These are phyloP conservation scores for Discostella stelligeroides DNA, from an alignment of 108 stramenopile genomes.

Conservation along the genomic window DNA sequence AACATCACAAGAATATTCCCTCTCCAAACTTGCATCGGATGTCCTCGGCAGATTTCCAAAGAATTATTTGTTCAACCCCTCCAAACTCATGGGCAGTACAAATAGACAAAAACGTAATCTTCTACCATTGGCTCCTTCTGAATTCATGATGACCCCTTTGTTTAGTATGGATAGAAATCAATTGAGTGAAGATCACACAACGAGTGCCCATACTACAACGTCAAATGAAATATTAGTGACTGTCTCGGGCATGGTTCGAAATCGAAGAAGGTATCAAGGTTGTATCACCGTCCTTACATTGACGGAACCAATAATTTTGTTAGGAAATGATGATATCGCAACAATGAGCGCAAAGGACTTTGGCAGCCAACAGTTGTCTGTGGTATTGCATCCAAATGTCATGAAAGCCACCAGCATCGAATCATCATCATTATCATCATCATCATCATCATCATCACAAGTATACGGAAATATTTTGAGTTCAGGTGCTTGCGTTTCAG, in stretches of 20 bases:
- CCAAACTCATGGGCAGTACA: constrained; percentile 33
- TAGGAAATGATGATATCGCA: constrained; percentile 1
- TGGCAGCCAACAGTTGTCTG: constrained; percentile 26
- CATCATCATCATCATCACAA: too few relatives aligned
- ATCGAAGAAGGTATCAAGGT: constrained; percentile 65
- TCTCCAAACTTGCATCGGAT: constrained; percentile 20
- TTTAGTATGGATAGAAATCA: background rate
- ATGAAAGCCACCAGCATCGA: constrained; percentile 17
- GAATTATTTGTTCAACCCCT: constrained; percentile 28
- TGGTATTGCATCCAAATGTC: constrained; percentile 34
- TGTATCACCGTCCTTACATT: constrained; percentile 57
- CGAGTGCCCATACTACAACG: constrained; percentile 17
- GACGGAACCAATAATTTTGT: constrained; percentile 35
- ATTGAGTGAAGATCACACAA: background rate
- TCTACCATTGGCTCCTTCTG: constrained; percentile 34
- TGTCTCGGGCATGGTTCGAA: constrained; percentile 66
- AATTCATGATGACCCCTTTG: constrained; percentile 12
- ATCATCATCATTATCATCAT: too few relatives aligned
- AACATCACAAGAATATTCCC: constrained; percentile 11
- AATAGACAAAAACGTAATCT: constrained; percentile 24
- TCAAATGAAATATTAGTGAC: constrained; percentile 21
- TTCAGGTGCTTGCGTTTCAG: constrained; percentile 42
- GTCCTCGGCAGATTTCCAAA: constrained; percentile 36
- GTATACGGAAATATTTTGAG: constrained; percentile 60
- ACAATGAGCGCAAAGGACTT: constrained; percentile 18